Evolutionary conservation across 176 grass and related monocot genomes (phyloP), one percentile per base, ranked within the genome.

Genomic region (Tillandsia leiboldiana): DNA sequence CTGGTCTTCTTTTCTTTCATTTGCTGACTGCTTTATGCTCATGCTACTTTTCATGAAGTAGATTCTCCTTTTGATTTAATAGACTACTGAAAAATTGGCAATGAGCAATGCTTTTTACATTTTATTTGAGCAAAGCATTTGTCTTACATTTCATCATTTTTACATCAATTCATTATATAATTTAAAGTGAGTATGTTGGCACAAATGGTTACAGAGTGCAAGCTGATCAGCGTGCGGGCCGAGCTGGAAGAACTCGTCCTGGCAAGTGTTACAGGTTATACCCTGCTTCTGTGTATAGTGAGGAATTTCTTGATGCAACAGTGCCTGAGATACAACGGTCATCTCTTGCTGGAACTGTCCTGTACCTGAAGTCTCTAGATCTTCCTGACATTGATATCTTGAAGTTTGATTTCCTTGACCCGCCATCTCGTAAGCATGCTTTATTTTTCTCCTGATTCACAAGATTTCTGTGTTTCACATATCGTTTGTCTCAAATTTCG

Each of bases 381-480:
- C 82, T 96, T 73, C 79, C 84, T 29, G 92, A 96, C 42, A 96
- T 96, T 22, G 75, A 96, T 83, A 89, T 96, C 49, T 70, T 96
- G 70, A 86, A 87, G 77, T 96, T 96, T 80, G 92, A 91, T 91
- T 96, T 96, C 65, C 88, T 96, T 51, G 92, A 96, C 83, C 83
- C 92, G 47, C 88, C 92, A 78, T 96, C 92, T 83, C 92, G 92
- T 96, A 96, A 91, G 18, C 51, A 70, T 2, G n/a, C 12, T 17
- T 59, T 59, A 14, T 17, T 59, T 59, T 4, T 59, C 20, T 81
- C 51, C 74, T 76, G 49, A 56, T 72, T 53, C 50, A 12, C 15
- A 57, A 54, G 72, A 23, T 66, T 84, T 79, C 58, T 75, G 53
- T 29, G 61, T 78, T n/a, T 59, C 20, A 59, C 8, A 5, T n/a